Evolutionary conservation across 495 filamentous ascomycete species (phyloP), one percentile per base, ranked within the genome.

Genomic region (Penicillium cosmopolitanum): DNA sequence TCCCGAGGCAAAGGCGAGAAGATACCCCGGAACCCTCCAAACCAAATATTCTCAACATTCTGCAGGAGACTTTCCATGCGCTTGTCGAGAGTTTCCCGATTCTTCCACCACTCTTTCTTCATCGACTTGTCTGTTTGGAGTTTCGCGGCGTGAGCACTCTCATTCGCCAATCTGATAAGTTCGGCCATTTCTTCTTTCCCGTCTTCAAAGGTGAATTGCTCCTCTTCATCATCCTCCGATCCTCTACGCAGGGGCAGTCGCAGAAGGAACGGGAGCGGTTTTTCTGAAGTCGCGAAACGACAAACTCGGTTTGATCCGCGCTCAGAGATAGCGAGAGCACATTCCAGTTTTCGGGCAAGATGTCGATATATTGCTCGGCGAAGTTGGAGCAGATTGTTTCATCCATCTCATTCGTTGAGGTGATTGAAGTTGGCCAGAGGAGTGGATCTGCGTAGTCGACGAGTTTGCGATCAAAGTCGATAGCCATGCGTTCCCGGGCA

Each of bases 21-120:
- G 1, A 98, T 87, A 19, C 93, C 92, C 31, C 86, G 84, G 77
- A 98, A 98, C 0, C 95, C 95, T 42, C 94, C 94, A 21, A 98
- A 86, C 95, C 95, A 98, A 38, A 94, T 85, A 51, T 88, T 87
- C 66, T 98, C 94, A 42, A 98, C 91, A 57, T 90, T 94, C 25
- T 85, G 77, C 23, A 98, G 80, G 3, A 98, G 80, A 50, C 89
- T 89, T 60, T 84, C 87, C 50, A 98, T 75, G 4, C 89, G 87
- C 15, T 77, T 70, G 70, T 98, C 93, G 19, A 98, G 78, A 6
- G 83, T 80, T 71, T 94, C 88, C 13, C 95, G 85, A 61, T 89
- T 87, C 13, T 83, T 84, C 95, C 95, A 98, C 95, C 95, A 98
- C 36, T 85, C 84, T 28, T 81, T 82, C 77, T 90, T 95, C 42